Evolutionary conservation across 768 basidiomycete genomes (phyloP).

Genomic region (Exidia glandulosa): DNA sequence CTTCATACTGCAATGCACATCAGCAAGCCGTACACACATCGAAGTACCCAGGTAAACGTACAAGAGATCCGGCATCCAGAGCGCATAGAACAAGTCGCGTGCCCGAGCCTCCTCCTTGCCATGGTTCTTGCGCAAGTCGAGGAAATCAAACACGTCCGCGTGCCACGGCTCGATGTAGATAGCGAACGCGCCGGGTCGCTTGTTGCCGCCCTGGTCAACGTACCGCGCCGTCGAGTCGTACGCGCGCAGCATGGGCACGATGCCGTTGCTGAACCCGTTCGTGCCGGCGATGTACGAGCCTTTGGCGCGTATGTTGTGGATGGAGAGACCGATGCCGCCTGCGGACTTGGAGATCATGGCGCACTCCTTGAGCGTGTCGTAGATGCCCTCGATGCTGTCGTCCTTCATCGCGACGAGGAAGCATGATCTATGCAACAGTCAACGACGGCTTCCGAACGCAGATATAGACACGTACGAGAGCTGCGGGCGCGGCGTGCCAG

Average conservation of each 20-base stretch:
- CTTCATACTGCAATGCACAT: conserved; percentile 66
- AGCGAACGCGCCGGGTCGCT: conserved; percentile 95
- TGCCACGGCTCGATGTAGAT: conserved; percentile 99
- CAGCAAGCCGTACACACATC: conserved; percentile 3
- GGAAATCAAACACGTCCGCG: conserved; percentile 91
- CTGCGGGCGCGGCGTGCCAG: conserved; percentile 92
- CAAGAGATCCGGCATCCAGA: conserved; percentile 98
- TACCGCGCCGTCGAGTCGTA: conserved; percentile 98
- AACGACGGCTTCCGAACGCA: too few relatives aligned
- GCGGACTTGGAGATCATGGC: conserved; percentile 99
- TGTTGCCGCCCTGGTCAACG: conserved; percentile 98
- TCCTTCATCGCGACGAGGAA: conserved; percentile 99
- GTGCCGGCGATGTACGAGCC: conserved; percentile 98
- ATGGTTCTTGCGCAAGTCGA: conserved; percentile 97
- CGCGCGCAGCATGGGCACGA: conserved; percentile 97
- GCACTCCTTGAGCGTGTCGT: conserved; percentile 95
- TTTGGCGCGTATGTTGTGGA: conserved; percentile 93
- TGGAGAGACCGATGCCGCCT: conserved; percentile 92
- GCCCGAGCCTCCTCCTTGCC: conserved; percentile 97
- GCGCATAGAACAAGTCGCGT: conserved; percentile 92
- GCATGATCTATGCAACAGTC: too few relatives aligned
- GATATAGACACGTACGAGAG: too few relatives aligned
- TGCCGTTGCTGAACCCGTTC: conserved; percentile 97
- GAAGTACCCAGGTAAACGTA: conserved; percentile 25
- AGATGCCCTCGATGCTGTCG: conserved; percentile 98